Percentiles rank a stretch among this genome's conserved stretches.
Conservation (phyloP, 768 basidiomycete genomes). For the Lactifluus pinguis region DNA sequence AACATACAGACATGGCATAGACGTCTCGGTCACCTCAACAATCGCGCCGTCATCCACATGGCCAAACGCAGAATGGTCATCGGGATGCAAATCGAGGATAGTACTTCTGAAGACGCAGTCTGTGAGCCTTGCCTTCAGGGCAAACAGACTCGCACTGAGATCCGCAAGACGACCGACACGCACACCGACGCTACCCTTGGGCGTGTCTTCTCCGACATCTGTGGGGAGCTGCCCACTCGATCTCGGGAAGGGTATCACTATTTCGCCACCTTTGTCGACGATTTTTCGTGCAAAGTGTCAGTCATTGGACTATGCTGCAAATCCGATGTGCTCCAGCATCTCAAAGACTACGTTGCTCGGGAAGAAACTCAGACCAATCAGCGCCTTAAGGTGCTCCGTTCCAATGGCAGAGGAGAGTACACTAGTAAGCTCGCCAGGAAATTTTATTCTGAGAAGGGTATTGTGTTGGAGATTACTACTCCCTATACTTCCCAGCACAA, state of each 20-base stretch:
- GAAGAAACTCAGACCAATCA: slow-evolving; percentile 15
- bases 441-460: slow-evolving; percentile 15
- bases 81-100: slow-evolving; percentile 12
- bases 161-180: slow-evolving; percentile 3
- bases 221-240: slow-evolving; percentile 17
- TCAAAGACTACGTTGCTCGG: slow-evolving; percentile 15
- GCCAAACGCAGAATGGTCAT: not conserved
- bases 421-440: not conserved
- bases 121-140: slow-evolving; percentile 20
- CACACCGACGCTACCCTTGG: not conserved
- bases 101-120: not conserved
- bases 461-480: slow-evolving; percentile 3
- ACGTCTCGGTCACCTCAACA: slow-evolving; percentile 15
- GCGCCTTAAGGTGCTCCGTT: slow-evolving; percentile 18
- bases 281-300: slow-evolving; percentile 15
- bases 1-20: slow-evolving; percentile 18
- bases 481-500: not conserved
- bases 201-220: slow-evolving; percentile 20
- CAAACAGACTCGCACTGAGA: not conserved
- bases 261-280: slow-evolving; percentile 21
- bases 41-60: slow-evolving; percentile 10
- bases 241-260: slow-evolving; percentile 14
- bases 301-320: slow-evolving; percentile 17
- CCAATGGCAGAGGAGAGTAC: slow-evolving; percentile 25
- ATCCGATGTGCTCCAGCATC: slow-evolving; percentile 4